Base-by-base conservation (phyloP, 2,329 filamentous ascomycete genomes). In the Lachnellula hyalina region DNA sequence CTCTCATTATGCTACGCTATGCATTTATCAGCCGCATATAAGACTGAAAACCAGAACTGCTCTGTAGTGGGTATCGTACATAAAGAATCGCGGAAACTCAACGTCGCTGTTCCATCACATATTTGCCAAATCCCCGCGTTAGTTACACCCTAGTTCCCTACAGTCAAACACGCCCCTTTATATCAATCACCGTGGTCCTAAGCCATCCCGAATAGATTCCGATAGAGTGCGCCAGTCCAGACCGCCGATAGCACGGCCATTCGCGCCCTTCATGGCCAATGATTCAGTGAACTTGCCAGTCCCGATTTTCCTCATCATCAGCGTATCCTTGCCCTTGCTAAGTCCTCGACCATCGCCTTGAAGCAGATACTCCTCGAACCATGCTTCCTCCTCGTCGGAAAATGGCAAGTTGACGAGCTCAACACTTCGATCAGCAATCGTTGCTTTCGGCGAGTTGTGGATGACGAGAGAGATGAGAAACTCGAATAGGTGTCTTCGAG, bases 331-430 rank as follows among this genome's bases (percentile, higher is more conserved):
- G 3, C 87, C 84, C 23, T 81, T 82, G 59, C 80, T 82, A 7
- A 87, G 72, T 42, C 75, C 78, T 64, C 82, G 83, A 2, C 87
- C 87, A 45, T 83, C 82, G 11, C 87, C 86, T 4, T 75, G 74
- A 0, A 82, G 75, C 38, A 95, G 73, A 55, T 80, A 86, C 25
- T 86, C 81, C 61, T 86, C 83, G 58, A 95, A 83, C 86, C 88
- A 93, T 4, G 67, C 68, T 67, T 92, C 88, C 67, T 96, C 90
- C 17, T 81, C 74, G 1, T 75, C 68, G 54, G 83, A 83, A n/a
- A 95, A 80, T 0, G 89, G 87, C 58, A 93, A 71, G 57, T 86
- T 85, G 8, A 90, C 79, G 0, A 95, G 75, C 68, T 93, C 87
- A 46, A 83, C 79, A 0, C 84, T 83, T 17, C 81, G 80, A 15